Evolutionary conservation across 257 asterid species (phyloP).

Genomic region (Marsdenia floribunda): DNA sequence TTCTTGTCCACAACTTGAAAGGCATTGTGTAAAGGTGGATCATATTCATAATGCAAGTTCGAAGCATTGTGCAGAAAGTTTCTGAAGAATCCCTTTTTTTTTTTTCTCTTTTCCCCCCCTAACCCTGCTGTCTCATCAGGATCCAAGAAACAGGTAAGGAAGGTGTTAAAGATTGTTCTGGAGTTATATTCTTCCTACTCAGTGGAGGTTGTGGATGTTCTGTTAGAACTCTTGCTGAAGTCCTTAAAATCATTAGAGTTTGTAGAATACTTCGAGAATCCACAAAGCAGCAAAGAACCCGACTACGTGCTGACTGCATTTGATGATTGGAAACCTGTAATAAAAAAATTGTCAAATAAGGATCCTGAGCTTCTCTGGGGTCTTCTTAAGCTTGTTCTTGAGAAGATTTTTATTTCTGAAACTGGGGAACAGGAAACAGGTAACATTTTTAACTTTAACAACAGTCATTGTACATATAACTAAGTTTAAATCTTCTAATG

Average conservation of each 20-base stretch:
- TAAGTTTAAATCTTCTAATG: too few species aligned
- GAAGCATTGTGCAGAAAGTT: background rate
- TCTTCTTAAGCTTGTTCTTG: slow-evolving; percentile 62
- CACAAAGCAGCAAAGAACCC: slow-evolving; percentile 20
- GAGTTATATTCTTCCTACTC: slow-evolving; percentile 69
- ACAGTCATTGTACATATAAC: too few species aligned
- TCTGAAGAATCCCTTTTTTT: background rate
- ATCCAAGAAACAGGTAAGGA: slow-evolving; percentile 55
- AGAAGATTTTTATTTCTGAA: slow-evolving; percentile 45
- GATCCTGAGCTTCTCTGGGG: slow-evolving; percentile 58
- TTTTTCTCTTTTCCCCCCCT: too few species aligned
- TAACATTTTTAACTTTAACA: slow-evolving; percentile 13
- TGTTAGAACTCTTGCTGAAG: slow-evolving; percentile 63
- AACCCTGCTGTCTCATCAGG: slow-evolving; percentile 33
- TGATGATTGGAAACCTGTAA: slow-evolving; percentile 69
- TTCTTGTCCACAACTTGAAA: background rate
- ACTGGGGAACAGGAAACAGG: slow-evolving; percentile 38
- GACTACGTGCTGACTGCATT: slow-evolving; percentile 26
- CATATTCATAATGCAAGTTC: background rate
- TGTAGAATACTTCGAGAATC: slow-evolving; percentile 26
- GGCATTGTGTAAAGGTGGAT: background rate
- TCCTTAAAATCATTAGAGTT: slow-evolving; percentile 42
- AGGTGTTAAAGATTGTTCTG: slow-evolving; percentile 51
- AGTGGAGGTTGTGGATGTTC: slow-evolving; percentile 55
- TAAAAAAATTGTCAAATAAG: slow-evolving; percentile 56